Evolutionary conservation across 345 rosid species (phyloP).

Genomic region (Iberis pinnata): DNA sequence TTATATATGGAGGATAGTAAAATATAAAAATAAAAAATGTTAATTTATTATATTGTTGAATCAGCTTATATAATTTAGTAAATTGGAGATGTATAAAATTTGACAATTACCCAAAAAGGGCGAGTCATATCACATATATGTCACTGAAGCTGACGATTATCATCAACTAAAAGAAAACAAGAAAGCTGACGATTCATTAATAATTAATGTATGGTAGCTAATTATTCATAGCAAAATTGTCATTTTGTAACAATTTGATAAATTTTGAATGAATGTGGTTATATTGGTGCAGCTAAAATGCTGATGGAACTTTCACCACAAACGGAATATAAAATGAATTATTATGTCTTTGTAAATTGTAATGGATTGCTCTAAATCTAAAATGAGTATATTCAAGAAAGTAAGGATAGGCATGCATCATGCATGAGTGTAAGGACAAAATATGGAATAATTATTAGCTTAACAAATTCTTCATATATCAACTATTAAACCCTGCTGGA

Average conservation of each 20-base stretch:
- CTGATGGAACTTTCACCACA: conserved; percentile 22
- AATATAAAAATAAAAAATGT: no score
- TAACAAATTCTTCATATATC: no score
- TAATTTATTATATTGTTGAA: no score
- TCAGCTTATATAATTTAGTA: neutral
- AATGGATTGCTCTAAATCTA: no score
- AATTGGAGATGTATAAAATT: conserved; percentile 1
- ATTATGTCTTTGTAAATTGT: no score
- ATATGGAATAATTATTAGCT: no score
- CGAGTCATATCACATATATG: neutral
- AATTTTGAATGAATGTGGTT: conserved; percentile 6
- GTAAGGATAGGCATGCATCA: no score
- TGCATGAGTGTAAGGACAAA: no score
- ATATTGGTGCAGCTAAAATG: conserved; percentile 23
- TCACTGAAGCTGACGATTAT: conserved; percentile 11
- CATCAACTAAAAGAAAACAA: neutral
- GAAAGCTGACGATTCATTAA: neutral
- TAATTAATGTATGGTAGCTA: conserved; percentile 13
- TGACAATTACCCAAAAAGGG: neutral
- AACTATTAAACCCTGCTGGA: no score
- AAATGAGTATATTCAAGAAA: no score
- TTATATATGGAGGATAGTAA: no score
- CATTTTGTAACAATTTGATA: conserved; percentile 1
- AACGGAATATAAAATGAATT: no score
- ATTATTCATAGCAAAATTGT: conserved; percentile 2